Base-by-base conservation (phyloP, 2,329 filamentous ascomycete species). In the Cytospora chrysosperma region DNA sequence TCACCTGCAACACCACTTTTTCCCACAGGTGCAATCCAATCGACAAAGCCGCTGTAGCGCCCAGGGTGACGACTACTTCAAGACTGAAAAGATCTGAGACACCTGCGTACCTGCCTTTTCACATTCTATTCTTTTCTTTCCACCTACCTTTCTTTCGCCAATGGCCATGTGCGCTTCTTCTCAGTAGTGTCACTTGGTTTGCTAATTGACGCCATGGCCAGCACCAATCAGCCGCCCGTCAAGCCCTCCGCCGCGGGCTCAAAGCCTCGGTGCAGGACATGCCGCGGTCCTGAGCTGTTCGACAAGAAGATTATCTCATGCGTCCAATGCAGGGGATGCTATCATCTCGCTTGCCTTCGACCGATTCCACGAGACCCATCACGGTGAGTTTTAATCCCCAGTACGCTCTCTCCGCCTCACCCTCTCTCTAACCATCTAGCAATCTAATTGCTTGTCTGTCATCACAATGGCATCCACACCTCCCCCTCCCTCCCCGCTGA, bases 81-180 rank as follows among this genome's bases (percentile, higher is more conserved):
- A 75, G 85, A 89, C 86, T 90, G 86, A 89, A 90, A 90, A 91
- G 87, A 90, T 83, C 88, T 90, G 88, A 91, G 81, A 80, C 80
- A 72, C 65, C 69, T 69, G 64, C 61, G 60, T 34, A 34, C 47
- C 34, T 51, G 9, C 28, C 64, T 62, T 67, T 56, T 58, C 59
- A 65, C 68, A 69, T 67, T 65, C 67, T 63, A 51, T 61, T 10
- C 32, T 61, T 10, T 28, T 51, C 53, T 51, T 51, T 53, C 52
- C 51, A 65, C 32, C 10, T 51, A 34, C 43, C 34, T 21, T 8
- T 40, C 30, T 56, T 53, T 61, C 51, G 59, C 58, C n/a, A n/a
- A 50, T 55, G 26, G 53, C 40, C n/a, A 27, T 50, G 19, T 59
- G 34, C 61, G 63, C 53, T 54, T 43, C 49, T 34, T 43, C 37